Evolutionary conservation across 306 rosid species (phyloP).

Genomic region (Macrotyloma uniflorum): DNA sequence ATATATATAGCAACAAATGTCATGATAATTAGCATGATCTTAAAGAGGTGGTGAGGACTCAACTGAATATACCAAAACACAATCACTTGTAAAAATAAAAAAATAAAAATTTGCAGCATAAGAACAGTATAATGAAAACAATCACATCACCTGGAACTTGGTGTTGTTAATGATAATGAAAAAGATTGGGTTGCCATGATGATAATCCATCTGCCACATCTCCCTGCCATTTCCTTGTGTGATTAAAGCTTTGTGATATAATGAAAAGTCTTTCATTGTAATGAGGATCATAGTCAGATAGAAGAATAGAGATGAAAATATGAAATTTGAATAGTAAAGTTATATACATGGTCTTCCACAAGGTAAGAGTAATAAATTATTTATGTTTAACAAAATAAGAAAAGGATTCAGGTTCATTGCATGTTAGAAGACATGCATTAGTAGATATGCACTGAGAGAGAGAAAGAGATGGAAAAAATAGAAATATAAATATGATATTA

Average conservation of each 20-base stretch:
- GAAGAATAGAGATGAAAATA: background rate
- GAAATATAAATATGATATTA: background rate
- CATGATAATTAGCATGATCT: no score
- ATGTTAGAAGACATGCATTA: background rate
- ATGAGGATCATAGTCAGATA: background rate
- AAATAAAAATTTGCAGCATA: background rate
- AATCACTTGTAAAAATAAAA: background rate
- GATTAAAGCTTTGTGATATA: background rate
- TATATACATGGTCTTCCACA: background rate
- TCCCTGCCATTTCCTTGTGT: background rate
- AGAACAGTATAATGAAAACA: background rate
- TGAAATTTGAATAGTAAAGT: background rate
- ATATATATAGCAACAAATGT: no score
- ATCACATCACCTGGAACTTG: conserved; percentile 29
- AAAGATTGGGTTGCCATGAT: conserved; percentile 34
- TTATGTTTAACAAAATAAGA: background rate
- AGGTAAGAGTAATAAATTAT: background rate
- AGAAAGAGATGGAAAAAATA: no score
- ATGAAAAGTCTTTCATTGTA: background rate
- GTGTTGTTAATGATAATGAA: conserved; percentile 28
- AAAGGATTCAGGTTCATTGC: background rate
- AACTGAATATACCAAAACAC: no score
- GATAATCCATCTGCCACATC: conserved; percentile 15
- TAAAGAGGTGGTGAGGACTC: background rate
- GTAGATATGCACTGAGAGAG: background rate